Percentiles rank a stretch among this genome's conserved stretches.
Evolutionary conservation across 2,329 filamentous ascomycete genomes (phyloP).

Genomic region (Fusarium sp.): DNA sequence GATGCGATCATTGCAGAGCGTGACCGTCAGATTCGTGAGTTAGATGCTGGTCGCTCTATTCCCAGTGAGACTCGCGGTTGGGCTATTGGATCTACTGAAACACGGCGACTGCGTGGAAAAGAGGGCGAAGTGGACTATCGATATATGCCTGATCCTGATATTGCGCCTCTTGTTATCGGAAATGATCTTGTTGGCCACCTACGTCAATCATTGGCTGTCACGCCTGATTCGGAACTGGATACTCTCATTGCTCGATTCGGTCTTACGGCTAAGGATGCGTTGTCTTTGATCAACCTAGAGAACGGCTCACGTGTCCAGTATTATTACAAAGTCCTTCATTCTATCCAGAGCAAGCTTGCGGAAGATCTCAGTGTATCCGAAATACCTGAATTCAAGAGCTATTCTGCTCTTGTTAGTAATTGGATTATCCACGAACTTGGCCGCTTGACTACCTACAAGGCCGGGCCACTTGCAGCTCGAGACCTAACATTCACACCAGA

Average conservation of each 20-base stretch:
- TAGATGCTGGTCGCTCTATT: slow-evolving; percentile 80
- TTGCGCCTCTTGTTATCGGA: slow-evolving; percentile 83
- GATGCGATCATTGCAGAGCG: slow-evolving; percentile 94
- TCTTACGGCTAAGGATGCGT: slow-evolving; percentile 84
- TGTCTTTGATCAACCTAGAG: slow-evolving; percentile 82
- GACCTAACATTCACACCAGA: slow-evolving; percentile 59
- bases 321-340: slow-evolving; percentile 76
- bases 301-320: slow-evolving; percentile 85
- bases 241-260: slow-evolving; percentile 73
- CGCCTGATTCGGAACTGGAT: slow-evolving; percentile 78
- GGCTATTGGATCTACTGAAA: slow-evolving; percentile 87
- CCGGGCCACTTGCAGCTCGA: slow-evolving; percentile 50
- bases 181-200: slow-evolving; percentile 77
- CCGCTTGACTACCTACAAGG: slow-evolving; percentile 70
- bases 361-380: slow-evolving; percentile 35
- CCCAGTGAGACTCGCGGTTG: slow-evolving; percentile 93
- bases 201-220: slow-evolving; percentile 71
- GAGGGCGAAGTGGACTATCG: slow-evolving; percentile 98
- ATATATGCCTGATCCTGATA: slow-evolving; percentile 97
- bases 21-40: slow-evolving; percentile 84
- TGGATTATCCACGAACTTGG: slow-evolving; percentile 84
- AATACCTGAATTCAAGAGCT: slow-evolving; percentile 51
- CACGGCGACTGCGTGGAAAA: slow-evolving; percentile 85
- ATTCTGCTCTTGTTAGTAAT: slow-evolving; percentile 67
- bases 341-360: slow-evolving; percentile 54